phyloP scores from a whole-genome alignment of 768 basidiomycete genomes.

The Kwoniella sp. region DNA sequence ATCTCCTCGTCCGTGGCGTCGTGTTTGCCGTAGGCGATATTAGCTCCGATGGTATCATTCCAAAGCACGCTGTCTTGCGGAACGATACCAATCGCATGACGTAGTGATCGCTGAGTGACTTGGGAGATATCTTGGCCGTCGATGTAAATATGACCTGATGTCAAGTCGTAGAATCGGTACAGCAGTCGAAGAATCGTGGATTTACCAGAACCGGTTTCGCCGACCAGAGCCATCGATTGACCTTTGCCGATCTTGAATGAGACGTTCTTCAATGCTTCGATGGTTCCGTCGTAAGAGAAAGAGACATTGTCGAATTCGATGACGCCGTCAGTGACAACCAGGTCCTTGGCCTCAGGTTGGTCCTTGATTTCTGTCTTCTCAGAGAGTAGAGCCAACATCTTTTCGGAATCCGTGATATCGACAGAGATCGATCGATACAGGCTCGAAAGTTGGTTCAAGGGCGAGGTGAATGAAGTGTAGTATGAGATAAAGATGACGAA shows the following conservation, averaged over 20 bases:
- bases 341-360: conserved; percentile 70
- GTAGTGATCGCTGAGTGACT: conserved; percentile 76
- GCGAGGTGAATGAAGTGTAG: conserved; percentile 71
- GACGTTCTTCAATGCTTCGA: conserved; percentile 68
- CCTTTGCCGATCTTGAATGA: conserved; percentile 87
- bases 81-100: conserved; percentile 83
- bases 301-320: conserved; percentile 89
- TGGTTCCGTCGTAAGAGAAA: conserved; percentile 69
- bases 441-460: conserved; percentile 74
- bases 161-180: conserved; percentile 88
- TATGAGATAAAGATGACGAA: conserved; percentile 84
- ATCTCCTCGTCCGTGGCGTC: conserved; percentile 72
- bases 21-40: conserved; percentile 73
- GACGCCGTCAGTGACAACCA: conserved; percentile 71
- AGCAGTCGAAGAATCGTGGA: conserved; percentile 71
- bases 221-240: conserved; percentile 85
- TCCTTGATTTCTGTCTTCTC: conserved; percentile 84
- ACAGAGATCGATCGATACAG: conserved; percentile 65
- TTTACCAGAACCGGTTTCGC: conserved; percentile 78
- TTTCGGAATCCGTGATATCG: conserved; percentile 80
- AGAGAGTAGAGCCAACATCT: conserved; percentile 74
- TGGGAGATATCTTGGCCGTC: conserved; percentile 86
- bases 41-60: conserved; percentile 55
- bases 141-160: conserved; percentile 75
- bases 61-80: conserved; percentile 69